phyloP scores from a whole-genome alignment of 352 stramenopile species.

The Phytophthora chlamydospora region DNA sequence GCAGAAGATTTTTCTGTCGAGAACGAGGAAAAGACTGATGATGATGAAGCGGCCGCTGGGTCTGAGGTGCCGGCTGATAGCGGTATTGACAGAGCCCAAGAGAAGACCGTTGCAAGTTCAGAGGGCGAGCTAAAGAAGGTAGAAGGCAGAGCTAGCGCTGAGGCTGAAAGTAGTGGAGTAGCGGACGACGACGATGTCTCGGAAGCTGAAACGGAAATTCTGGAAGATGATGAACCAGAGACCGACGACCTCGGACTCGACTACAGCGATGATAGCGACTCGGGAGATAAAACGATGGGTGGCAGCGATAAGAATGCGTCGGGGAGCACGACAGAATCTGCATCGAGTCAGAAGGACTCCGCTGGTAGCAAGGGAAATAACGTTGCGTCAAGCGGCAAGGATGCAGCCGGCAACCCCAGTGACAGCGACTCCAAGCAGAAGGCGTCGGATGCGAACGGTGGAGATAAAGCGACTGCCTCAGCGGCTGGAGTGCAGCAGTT shows the following conservation, averaged over 20 bases:
- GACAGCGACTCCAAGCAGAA: slow-evolving; percentile 5
- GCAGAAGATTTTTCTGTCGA: slow-evolving; percentile 30
- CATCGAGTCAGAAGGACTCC: not conserved
- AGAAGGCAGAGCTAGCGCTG: not conserved
- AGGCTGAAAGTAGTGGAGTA: slow-evolving; percentile 13
- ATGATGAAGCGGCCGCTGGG: slow-evolving; percentile 5
- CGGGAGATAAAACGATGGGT: slow-evolving; percentile 1
- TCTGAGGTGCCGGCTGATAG: slow-evolving; percentile 1
- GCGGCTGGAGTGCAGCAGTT: slow-evolving; percentile 43
- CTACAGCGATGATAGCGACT: slow-evolving; percentile 46
- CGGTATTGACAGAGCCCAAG: slow-evolving; percentile 1
- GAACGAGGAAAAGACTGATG: slow-evolving; percentile 10
- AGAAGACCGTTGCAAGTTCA: not conserved
- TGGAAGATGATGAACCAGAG: slow-evolving; percentile 38
- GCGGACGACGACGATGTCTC: slow-evolving; percentile 37
- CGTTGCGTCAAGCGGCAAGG: not conserved
- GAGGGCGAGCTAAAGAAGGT: not conserved
- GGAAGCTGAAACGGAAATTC: slow-evolving; percentile 44
- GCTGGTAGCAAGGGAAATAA: slow-evolving; percentile 3
- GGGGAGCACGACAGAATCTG: not conserved
- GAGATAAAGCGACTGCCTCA: slow-evolving; percentile 12
- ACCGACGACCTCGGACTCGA: slow-evolving; percentile 46
- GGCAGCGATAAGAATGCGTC: not conserved
- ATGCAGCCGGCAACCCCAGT: not conserved
- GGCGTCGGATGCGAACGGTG: slow-evolving; percentile 10